A percentile compares a stretch with the other conserved stretches of the same genome.
phyloP scores from a whole-genome alignment of 495 filamentous ascomycete species.

The Friedmanniomyces simplex region DNA sequence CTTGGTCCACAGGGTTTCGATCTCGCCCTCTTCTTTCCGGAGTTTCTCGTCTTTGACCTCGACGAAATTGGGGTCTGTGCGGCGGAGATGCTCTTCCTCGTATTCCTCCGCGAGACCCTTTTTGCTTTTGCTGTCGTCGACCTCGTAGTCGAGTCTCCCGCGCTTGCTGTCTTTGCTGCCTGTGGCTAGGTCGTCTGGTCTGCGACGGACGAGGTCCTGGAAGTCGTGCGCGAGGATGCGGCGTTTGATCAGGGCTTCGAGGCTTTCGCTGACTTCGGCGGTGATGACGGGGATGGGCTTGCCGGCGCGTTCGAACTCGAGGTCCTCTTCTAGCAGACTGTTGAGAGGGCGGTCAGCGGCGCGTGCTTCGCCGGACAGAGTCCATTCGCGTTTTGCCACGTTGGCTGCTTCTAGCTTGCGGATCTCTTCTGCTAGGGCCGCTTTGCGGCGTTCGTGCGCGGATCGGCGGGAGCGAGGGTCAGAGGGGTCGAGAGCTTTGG shows the following conservation, averaged over 20 bases:
- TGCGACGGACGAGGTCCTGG: slow-evolving; percentile 78
- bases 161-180: slow-evolving; percentile 46
- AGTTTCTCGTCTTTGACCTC: slow-evolving; percentile 73
- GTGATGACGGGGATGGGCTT: slow-evolving; percentile 94
- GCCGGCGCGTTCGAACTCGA: slow-evolving; percentile 92
- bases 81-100: slow-evolving; percentile 79
- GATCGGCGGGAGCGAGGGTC: slow-evolving; percentile 54
- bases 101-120: slow-evolving; percentile 87
- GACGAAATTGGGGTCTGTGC: slow-evolving; percentile 68
- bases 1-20: slow-evolving; percentile 73
- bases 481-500: slow-evolving; percentile 25
- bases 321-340: slow-evolving; percentile 85
- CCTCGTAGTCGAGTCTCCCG: slow-evolving; percentile 51
- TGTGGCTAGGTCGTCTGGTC: slow-evolving; percentile 56
- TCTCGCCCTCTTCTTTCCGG: slow-evolving; percentile 72
- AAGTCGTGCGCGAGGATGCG: slow-evolving; percentile 87
- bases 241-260: slow-evolving; percentile 89
- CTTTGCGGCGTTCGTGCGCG: slow-evolving; percentile 75
- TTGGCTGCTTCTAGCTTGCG: slow-evolving; percentile 79
- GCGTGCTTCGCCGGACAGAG: slow-evolving; percentile 75
- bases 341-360: slow-evolving; percentile 76
- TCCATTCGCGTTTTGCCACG: slow-evolving; percentile 87
- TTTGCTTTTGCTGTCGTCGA: slow-evolving; percentile 78
- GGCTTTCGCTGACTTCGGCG: slow-evolving; percentile 81
- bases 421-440: slow-evolving; percentile 78